Evolutionary conservation across 163 green algal genomes (phyloP), one percentile per base, ranked within the genome.

Genomic region (Chlamydomonas reinhardtii): DNA sequence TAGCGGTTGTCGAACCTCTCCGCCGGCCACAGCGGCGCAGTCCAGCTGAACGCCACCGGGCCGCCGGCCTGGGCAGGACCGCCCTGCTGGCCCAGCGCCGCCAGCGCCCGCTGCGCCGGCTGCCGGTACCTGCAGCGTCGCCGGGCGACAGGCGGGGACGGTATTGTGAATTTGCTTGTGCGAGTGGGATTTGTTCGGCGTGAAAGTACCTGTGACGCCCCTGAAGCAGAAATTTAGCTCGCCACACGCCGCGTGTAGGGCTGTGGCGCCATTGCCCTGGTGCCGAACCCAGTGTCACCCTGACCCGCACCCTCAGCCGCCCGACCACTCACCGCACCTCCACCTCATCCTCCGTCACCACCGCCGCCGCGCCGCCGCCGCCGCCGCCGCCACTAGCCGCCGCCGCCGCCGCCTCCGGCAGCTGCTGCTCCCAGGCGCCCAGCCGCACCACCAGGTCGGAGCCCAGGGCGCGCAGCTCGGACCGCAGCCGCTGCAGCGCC

Each of bases 261-360:
- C n/a, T n/a, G n/a, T n/a, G n/a, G n/a, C n/a, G n/a, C n/a, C n/a
- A n/a, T n/a, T n/a, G n/a, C 39, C 39, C 8, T 48, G 39, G 39
- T 48, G 5, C 39, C 39, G 8, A 48, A 5, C 39, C 39, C 39
- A 48, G 39, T n/a, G n/a, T 16, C 43, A 54, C 43, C 11, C 43
- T 54, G 43, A 6, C 43, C 6, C 43, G 19, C 27, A n/a, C 2
- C 27, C 20, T n/a, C n/a, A n/a, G n/a, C n/a, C n/a, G n/a, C 17
- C 5, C 34, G 52, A 5, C 15, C 3, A 54, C 89, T 24, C 85
- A 95, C 89, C 85, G 88, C 87, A 89, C 73, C 75, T 97, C 94
- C 73, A 95, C 91, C 82, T 97, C 93, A 0, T 89, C 80, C 86
- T 97, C 93, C 9, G 90, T 87, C 17, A 97, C 68, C 61, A 97